phyloP scores from a whole-genome alignment of 169 alveolate species.

The Eimeria falciformis region DNA sequence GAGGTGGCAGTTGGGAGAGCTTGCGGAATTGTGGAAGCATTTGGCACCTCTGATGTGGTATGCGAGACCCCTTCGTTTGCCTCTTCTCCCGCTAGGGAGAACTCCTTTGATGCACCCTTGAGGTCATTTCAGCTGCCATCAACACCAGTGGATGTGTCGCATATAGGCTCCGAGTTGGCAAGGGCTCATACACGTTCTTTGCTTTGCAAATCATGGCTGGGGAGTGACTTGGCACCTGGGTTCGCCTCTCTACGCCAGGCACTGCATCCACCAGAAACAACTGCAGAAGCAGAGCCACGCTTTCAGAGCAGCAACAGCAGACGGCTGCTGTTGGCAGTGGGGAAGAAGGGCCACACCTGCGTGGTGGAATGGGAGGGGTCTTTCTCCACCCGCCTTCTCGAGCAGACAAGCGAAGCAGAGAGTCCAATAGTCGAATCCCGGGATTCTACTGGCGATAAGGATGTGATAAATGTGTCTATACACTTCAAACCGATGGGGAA shows the following conservation, averaged over 20 bases:
- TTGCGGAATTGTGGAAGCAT: slow-evolving; percentile 41
- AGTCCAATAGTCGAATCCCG: background rate
- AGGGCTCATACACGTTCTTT: slow-evolving; percentile 35
- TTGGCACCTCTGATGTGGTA: slow-evolving; percentile 25
- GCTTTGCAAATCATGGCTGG: slow-evolving; percentile 49
- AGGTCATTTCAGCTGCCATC: slow-evolving; percentile 58
- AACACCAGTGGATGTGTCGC: slow-evolving; percentile 41
- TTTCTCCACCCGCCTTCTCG: slow-evolving; percentile 25
- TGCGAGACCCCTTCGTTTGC: slow-evolving; percentile 32
- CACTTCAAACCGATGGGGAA: slow-evolving; percentile 22
- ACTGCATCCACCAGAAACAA: background rate
- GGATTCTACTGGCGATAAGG: background rate
- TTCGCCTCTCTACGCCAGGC: slow-evolving; percentile 17
- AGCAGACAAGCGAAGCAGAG: slow-evolving; percentile 6
- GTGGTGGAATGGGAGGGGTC: slow-evolving; percentile 72
- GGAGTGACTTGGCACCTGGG: slow-evolving; percentile 52
- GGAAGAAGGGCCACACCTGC: slow-evolving; percentile 70
- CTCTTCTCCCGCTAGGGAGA: background rate
- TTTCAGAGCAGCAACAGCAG: slow-evolving; percentile 11
- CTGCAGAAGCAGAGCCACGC: background rate
- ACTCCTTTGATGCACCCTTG: slow-evolving; percentile 24
- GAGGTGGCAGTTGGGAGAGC: slow-evolving; percentile 63
- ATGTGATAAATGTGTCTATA: background rate
- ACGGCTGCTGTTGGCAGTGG: slow-evolving; percentile 63
- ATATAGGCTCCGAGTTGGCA: background rate